phyloP scores from a whole-genome alignment of 2,329 filamentous ascomycete genomes.

The Dactylellina parvicollis region DNA sequence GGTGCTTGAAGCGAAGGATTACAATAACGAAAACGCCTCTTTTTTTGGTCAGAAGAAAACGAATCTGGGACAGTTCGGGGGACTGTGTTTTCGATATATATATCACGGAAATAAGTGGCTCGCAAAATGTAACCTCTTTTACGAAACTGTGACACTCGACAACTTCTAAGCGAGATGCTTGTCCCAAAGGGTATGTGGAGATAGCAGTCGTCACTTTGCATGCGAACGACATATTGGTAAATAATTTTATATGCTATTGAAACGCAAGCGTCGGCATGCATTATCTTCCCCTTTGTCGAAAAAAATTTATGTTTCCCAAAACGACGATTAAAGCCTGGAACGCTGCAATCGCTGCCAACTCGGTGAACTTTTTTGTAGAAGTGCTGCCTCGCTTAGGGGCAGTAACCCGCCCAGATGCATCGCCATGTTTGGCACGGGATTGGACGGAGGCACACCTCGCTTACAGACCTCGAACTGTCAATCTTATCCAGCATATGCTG shows the following conservation, averaged over 20 bases:
- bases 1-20: slow-evolving; percentile 24
- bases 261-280: not conserved
- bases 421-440: slow-evolving; percentile 21
- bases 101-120: slow-evolving; percentile 31
- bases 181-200: not conserved
- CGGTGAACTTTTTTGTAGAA: no score
- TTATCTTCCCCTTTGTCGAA: not conserved
- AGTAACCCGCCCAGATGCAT: slow-evolving; percentile 21
- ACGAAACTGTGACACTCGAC: slow-evolving; percentile 20
- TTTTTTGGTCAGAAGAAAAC: no score
- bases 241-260: no score
- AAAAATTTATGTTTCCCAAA: not conserved
- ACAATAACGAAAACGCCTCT: not conserved
- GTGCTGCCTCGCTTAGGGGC: slow-evolving; percentile 24
- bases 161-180: slow-evolving; percentile 34
- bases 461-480: slow-evolving; percentile 5
- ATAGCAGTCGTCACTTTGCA: slow-evolving; percentile 10
- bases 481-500: not conserved
- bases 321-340: not conserved
- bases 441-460: slow-evolving; percentile 44
- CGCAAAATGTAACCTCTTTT: slow-evolving; percentile 51
- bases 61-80: not conserved
- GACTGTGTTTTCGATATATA: slow-evolving; percentile 1
- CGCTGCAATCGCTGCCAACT: not conserved
- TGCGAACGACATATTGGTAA: not conserved